These are phyloP conservation scores for Dendryphion nanum DNA, from an alignment of 2,329 filamentous ascomycete genomes.

Conservation along the genomic window DNA sequence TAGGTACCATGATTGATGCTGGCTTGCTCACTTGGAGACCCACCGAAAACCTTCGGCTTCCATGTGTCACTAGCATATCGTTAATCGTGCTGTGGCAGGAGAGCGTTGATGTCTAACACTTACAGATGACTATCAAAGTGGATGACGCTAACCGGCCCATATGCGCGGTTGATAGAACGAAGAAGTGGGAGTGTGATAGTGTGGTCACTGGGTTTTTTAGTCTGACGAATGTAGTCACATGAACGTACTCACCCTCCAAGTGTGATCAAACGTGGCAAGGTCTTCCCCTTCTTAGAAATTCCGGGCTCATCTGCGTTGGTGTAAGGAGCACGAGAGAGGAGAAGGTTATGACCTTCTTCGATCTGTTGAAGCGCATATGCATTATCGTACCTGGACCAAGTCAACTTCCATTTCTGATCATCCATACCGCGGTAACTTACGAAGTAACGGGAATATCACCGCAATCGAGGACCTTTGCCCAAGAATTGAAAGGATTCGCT, in stretches of 20 bases:
- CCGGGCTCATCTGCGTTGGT: conserved; percentile 68
- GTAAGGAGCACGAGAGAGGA: conserved; percentile 68
- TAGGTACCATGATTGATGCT: conserved; percentile 86
- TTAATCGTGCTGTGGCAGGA: background rate
- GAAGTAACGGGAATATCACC: conserved; percentile 84
- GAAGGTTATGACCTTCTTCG: conserved; percentile 76
- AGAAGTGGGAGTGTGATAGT: conserved; percentile 61
- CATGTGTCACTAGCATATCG: conserved; percentile 51
- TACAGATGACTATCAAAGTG: conserved; percentile 63
- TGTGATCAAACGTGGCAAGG: conserved; percentile 77
- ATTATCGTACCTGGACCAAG: conserved; percentile 77
- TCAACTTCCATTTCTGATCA: background rate
- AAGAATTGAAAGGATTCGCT: conserved; percentile 78
- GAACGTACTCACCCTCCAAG: conserved; percentile 47
- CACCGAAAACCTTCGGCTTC: conserved; percentile 84
- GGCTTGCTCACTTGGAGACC: conserved; percentile 72
- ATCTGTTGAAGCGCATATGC: conserved; percentile 79
- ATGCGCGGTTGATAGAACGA: conserved; percentile 60
- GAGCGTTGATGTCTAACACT: conserved; percentile 21
- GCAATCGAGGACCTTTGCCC: conserved; percentile 78
- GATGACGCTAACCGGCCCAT: conserved; percentile 65
- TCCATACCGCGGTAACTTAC: conserved; percentile 46
- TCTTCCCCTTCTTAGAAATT: conserved; percentile 69
- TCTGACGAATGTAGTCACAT: background rate
- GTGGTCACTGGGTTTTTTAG: conserved; percentile 43